phyloP scores from a whole-genome alignment of 2,329 filamentous ascomycete species.

The Penicillium corylophilum region DNA sequence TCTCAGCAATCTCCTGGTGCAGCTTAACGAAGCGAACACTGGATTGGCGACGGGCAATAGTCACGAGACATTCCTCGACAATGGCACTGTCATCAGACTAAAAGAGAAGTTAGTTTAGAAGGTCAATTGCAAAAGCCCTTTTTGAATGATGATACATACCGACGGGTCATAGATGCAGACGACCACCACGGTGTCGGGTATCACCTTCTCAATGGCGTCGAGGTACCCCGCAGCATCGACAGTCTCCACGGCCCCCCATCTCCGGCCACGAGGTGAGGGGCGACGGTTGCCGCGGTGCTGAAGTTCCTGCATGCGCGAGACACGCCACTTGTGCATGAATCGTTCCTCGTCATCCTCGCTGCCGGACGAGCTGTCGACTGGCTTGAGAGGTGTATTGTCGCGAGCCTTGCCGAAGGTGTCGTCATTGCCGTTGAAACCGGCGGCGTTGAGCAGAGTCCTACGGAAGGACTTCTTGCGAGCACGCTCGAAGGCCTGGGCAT shows the following conservation, averaged over 20 bases:
- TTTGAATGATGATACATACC: conserved; percentile 54
- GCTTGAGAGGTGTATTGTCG: conserved; percentile 25
- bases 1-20: conserved; percentile 88
- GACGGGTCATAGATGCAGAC: conserved; percentile 90
- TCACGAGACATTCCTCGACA: conserved; percentile 74
- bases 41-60: conserved; percentile 69
- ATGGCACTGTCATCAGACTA: conserved; percentile 76
- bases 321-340: conserved; percentile 84
- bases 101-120: neutral
- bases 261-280: conserved; percentile 72
- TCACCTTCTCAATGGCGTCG: conserved; percentile 92
- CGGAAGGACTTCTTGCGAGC: conserved; percentile 50
- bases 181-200: conserved; percentile 76
- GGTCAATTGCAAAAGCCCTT: neutral
- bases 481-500: conserved; percentile 51
- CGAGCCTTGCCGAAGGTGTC: conserved; percentile 24
- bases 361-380: conserved; percentile 20
- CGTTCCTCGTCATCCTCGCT: conserved; percentile 70
- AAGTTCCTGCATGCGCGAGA: conserved; percentile 76
- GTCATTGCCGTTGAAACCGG: conserved; percentile 33
- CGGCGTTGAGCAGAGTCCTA: conserved; percentile 39
- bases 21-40: conserved; percentile 85
- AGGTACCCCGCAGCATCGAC: conserved; percentile 91
- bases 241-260: conserved; percentile 75
- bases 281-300: conserved; percentile 64